These are phyloP conservation scores for Pyrus pyrifolia DNA, from an alignment of 306 rosid species.

Conservation along the genomic window DNA sequence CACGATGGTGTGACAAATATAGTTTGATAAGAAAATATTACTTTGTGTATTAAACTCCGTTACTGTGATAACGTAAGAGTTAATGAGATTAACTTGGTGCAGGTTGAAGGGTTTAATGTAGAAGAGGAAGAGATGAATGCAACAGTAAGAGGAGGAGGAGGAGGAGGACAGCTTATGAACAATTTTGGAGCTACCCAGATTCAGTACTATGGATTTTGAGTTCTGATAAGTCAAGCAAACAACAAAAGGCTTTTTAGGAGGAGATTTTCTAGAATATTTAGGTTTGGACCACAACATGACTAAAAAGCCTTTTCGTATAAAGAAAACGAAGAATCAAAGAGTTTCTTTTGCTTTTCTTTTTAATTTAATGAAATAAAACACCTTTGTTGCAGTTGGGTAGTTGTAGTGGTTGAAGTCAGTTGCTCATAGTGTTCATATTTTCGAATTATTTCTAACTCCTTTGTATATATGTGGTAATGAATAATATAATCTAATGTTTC, in stretches of 20 bases:
- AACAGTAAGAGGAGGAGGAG: constrained; percentile 27
- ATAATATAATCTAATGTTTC: not conserved
- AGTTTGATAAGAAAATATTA: not conserved
- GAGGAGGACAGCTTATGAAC: constrained; percentile 30
- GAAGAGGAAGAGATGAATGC: constrained; percentile 32
- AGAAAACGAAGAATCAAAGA: constrained; percentile 7
- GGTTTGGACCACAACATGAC: constrained; percentile 20
- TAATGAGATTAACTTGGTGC: not conserved
- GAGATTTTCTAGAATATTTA: constrained; percentile 6
- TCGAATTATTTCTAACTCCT: not conserved
- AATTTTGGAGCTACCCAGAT: constrained; percentile 35
- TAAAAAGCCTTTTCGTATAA: constrained; percentile 17
- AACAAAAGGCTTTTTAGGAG: constrained; percentile 1
- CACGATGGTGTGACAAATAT: not conserved
- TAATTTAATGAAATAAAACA: constrained; percentile 15
- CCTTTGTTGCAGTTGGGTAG: constrained; percentile 24
- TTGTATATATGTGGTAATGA: not conserved
- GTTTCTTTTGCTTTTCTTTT: not conserved
- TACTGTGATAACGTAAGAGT: not conserved
- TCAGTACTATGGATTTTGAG: constrained; percentile 48
- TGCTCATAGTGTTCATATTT: not conserved
- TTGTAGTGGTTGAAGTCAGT: constrained; percentile 16
- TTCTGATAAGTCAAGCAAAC: not conserved
- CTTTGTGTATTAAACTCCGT: not conserved
- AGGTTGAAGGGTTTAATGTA: constrained; percentile 55